These are phyloP conservation scores for Aureobasidium sp. DNA, from an alignment of 2,329 filamentous ascomycete genomes.

Conservation along the genomic window DNA sequence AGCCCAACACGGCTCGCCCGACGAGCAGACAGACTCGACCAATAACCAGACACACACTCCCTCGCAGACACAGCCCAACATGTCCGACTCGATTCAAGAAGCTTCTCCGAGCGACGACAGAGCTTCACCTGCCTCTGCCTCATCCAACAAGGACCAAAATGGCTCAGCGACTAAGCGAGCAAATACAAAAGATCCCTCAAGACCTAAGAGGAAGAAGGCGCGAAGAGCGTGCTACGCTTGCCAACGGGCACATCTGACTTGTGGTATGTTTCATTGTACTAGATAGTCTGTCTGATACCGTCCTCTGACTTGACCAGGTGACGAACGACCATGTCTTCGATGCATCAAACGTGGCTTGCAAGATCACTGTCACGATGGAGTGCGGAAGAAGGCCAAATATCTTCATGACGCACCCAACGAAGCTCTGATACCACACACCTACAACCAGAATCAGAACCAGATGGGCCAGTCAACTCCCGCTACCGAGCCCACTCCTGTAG, in stretches of 20 bases:
- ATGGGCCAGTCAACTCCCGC: background rate
- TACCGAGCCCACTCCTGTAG: conserved; percentile 8
- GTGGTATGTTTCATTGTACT: conserved; percentile 60
- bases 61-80: conserved; percentile 18
- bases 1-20: background rate
- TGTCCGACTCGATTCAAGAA: conserved; percentile 35
- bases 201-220: conserved; percentile 91
- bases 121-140: conserved; percentile 24
- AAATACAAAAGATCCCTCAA: conserved; percentile 77
- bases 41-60: background rate
- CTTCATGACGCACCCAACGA: conserved; percentile 91
- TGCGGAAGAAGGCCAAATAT: conserved; percentile 98
- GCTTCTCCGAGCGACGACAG: conserved; percentile 30
- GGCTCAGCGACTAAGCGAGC: conserved; percentile 25
- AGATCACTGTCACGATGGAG: conserved; percentile 88
- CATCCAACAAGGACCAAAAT: conserved; percentile 20
- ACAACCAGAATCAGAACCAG: background rate
- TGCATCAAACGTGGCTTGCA: conserved; percentile 91
- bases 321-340: conserved; percentile 86
- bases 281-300: no score
- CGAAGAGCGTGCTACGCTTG: conserved; percentile 92
- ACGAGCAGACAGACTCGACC: background rate
- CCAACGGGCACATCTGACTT: conserved; percentile 93
- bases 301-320: conserved; percentile 43
- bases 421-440: conserved; percentile 69